Base-by-base conservation (phyloP, 2,329 filamentous ascomycete genomes). In the Fusarium sp. region DNA sequence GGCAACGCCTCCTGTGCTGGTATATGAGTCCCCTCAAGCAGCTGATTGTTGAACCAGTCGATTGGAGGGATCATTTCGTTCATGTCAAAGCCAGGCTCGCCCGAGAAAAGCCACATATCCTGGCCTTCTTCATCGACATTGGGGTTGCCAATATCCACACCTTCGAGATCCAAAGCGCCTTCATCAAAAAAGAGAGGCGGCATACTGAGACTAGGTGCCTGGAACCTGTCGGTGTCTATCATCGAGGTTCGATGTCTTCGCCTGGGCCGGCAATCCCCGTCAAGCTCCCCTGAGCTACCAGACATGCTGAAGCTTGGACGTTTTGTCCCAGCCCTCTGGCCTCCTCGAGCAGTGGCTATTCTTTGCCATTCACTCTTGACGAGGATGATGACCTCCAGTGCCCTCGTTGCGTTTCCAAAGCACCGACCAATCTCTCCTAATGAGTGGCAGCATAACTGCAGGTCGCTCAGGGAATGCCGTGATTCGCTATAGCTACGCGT, bases 391-490 rank as follows among this genome's bases (percentile, higher is more conserved):
- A 75, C 71, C 43, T 75, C 73, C 5, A 75, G 35, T 2, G 73
- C 70, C 35, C 72, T 10, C 2, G 68, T 72, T 25, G 72, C 73
- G 32, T 73, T 75, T 4, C 70, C 71, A 37, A 63, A 75, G 27
- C 63, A 65, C 15, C 63, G 65, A 1, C 73, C 71, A 43, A 75
- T 68, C 43, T 76, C 75, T 1, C 73, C 73, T 2, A 78, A 52
- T 3, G 75, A 63, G 47, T 73, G 69, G 52, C 73, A 76, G 66
- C 76, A 75, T 17, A 73, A 37, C 25, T 73, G 73, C 14, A 77
- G 65, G 54, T 76, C 66, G 2, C 30, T 57, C 2, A 71, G 63
- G 4, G 67, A 68, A 14, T n/a, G 10, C 2, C 68, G 20, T 12
- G 64, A 33, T 25, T 74, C 62, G 6, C 33, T 20, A 27, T 70